Evolutionary conservation across 352 stramenopile genomes (phyloP).

Genomic region (Globisporangium acanthophoron): DNA sequence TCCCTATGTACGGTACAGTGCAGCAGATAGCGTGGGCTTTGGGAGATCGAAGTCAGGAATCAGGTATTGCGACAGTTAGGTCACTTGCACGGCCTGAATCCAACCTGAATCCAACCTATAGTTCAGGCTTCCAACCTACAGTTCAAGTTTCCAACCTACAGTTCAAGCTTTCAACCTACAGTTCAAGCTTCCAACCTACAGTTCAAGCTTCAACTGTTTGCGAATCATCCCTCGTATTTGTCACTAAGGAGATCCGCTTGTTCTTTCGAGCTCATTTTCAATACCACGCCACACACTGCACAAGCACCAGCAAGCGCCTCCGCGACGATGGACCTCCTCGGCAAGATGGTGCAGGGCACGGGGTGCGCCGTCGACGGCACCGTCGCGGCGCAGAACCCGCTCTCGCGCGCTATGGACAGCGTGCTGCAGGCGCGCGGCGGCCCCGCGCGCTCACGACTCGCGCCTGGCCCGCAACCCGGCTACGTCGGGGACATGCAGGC

Average conservation of each 20-base stretch:
- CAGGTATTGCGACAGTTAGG: too few relatives aligned
- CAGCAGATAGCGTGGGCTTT: too few relatives aligned
- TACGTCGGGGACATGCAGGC: constrained; percentile 44
- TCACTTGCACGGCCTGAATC: constrained; percentile 25
- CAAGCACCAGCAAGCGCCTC: not conserved
- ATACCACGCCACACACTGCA: not conserved
- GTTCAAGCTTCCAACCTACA: too few relatives aligned
- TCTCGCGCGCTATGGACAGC: constrained; percentile 72
- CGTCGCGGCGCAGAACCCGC: constrained; percentile 77
- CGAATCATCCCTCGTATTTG: not conserved
- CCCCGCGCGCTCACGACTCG: constrained; percentile 12
- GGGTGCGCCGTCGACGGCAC: constrained; percentile 80
- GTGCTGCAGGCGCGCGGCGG: constrained; percentile 58
- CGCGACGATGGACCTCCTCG: constrained; percentile 65
- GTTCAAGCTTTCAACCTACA: too few relatives aligned
- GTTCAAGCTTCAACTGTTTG: too few relatives aligned
- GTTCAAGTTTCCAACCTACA: too few relatives aligned
- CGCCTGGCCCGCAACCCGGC: constrained; percentile 25
- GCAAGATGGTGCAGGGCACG: constrained; percentile 79
- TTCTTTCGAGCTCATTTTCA: not conserved
- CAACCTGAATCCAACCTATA: too few relatives aligned
- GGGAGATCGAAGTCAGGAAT: too few relatives aligned
- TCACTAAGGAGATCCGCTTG: too few relatives aligned
- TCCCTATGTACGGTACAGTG: too few relatives aligned
- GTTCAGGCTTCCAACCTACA: too few relatives aligned